These are phyloP conservation scores for Pichia ethanolica DNA, from an alignment of 805 yeast genomes.

Conservation along the genomic window DNA sequence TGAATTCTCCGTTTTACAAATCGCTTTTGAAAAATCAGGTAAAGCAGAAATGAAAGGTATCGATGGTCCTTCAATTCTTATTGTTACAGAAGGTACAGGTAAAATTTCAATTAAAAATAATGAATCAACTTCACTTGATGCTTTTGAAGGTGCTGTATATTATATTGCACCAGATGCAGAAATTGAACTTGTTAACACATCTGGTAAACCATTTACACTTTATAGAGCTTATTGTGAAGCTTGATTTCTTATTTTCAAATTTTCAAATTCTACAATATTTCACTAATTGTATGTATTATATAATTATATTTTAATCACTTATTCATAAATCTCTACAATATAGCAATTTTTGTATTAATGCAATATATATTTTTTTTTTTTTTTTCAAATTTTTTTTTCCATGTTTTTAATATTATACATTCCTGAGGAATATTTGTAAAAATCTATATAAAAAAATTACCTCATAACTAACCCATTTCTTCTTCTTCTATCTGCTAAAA, in stretches of 20 bases:
- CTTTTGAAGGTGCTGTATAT: conserved; percentile 70
- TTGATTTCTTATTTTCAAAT: conserved; percentile 11
- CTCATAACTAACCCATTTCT: no score
- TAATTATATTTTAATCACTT: no score
- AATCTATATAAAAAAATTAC: no score
- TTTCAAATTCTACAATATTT: no score
- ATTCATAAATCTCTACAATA: no score
- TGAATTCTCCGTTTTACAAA: conserved; percentile 90
- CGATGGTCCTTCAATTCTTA: conserved; percentile 82
- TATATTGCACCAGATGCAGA: conserved; percentile 75
- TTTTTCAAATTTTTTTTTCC: no score
- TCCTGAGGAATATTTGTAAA: no score
- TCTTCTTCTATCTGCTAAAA: conserved; percentile 7
- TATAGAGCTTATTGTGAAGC: conserved; percentile 90
- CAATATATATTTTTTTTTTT: no score
- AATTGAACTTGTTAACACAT: conserved; percentile 46
- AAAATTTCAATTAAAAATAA: conserved; percentile 36
- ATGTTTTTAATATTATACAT: no score
- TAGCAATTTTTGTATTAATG: no score
- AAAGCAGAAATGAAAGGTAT: conserved; percentile 52
- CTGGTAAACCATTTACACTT: conserved; percentile 50
- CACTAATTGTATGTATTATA: no score
- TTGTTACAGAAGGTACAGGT: conserved; percentile 80
- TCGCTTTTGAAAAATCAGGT: conserved; percentile 50
- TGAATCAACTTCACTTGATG: conserved; percentile 35